Base-by-base conservation (phyloP, 2,329 filamentous ascomycete genomes). In the Cordyceps cateniannulata region DNA sequence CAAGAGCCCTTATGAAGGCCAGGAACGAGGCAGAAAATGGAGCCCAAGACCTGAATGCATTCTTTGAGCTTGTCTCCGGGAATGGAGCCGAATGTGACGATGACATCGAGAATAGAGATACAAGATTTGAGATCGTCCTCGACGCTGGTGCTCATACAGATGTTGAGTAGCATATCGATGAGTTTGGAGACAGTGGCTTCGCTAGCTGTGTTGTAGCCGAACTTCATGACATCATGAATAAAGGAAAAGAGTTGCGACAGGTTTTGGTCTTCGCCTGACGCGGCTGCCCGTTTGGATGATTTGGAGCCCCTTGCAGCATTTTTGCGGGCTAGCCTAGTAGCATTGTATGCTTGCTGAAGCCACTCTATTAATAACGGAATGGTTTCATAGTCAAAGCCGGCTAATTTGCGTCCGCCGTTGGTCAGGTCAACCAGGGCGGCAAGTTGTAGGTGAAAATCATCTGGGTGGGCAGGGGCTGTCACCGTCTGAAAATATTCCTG, bases 21-120 rank as follows among this genome's bases (percentile, higher is more conserved):
- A 14, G 77, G 75, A 2, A 92, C 82, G 55, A 90, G 77, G 63
- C 83, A 85, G 70, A 88, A 87, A 62, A 91, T 88, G 45, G 86
- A 88, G 67, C 87, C 88, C 58, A 93, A 77, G 3, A 91, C 82
- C 63, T 88, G 84, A 40, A 93, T 79, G 67, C 86, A 91, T 38
- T 81, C 80, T 65, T 81, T 81, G 45, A 92, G 78, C 62, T 84
- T 85, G 59, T 77, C 76, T 55, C 74, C 77, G 0, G 89, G 89
- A 50, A 93, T 84, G 38, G 85, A 82, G 4, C 87, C 86, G 69
- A 89, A 91, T 0, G 86, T 91, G 59, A 90, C 85, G 61, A 91
- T 82, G 10, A 85, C 81, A 69, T 90, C 84, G 62, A 92, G 81
- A 53, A 91, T 81, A 54, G 79, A 76, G 66, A 91, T 87, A 66